Percentiles rank a stretch among this genome's conserved stretches.
phyloP scores from a whole-genome alignment of 148 eudicot species.

The Hydrangea macrophylla region DNA sequence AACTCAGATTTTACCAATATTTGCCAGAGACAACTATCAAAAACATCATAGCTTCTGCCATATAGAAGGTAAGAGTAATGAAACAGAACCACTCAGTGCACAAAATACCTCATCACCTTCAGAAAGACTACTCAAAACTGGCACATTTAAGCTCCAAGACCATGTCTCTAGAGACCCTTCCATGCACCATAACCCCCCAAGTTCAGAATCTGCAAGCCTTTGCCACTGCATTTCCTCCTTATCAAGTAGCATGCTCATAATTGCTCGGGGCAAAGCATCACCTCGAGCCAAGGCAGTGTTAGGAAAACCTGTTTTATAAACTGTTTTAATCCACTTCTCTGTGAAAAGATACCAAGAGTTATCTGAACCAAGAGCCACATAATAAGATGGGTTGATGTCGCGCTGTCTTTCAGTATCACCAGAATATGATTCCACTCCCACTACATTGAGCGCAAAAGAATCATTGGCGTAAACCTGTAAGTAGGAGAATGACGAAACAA shows the following conservation, averaged over 20 bases:
- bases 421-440: slow-evolving; percentile 28
- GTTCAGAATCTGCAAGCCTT: slow-evolving; percentile 63
- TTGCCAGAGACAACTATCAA: slow-evolving; percentile 1
- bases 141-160: slow-evolving; percentile 99
- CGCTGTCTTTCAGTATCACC: slow-evolving; percentile 26
- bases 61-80: neutral
- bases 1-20: neutral
- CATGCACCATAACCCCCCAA: slow-evolving; percentile 82
- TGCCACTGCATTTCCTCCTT: slow-evolving; percentile 87
- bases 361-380: slow-evolving; percentile 99
- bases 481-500: slow-evolving; percentile 6
- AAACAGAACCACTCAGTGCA: neutral
- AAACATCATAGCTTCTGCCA: neutral
- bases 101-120: slow-evolving; percentile 72
- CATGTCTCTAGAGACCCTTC: slow-evolving; percentile 96
- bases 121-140: slow-evolving; percentile 84
- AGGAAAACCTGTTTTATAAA: slow-evolving; percentile 87
- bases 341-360: slow-evolving; percentile 98
- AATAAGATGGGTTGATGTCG: slow-evolving; percentile 57
- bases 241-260: slow-evolving; percentile 65
- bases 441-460: slow-evolving; percentile 32
- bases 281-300: slow-evolving; percentile 67
- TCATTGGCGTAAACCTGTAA: slow-evolving; percentile 59
- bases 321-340: slow-evolving; percentile 85
- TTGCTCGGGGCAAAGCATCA: slow-evolving; percentile 68